phyloP scores from a whole-genome alignment of 2,329 filamentous ascomycete genomes.

The Aspergillus amoenus region DNA sequence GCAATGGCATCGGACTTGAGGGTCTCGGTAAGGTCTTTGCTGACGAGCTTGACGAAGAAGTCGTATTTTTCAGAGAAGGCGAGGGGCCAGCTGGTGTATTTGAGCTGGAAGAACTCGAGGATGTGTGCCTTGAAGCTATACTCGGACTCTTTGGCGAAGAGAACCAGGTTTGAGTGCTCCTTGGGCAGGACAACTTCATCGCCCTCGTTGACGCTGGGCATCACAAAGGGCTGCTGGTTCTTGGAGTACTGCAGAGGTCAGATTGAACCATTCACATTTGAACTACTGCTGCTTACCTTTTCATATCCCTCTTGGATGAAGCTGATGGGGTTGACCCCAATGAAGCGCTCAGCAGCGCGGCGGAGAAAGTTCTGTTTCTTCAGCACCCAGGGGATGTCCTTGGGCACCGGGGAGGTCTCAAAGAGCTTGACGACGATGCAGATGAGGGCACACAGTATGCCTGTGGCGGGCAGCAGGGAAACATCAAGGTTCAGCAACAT shows the following conservation, averaged over 20 bases:
- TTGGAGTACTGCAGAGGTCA: constrained; percentile 10
- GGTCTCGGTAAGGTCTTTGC: constrained; percentile 16
- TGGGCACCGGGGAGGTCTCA: constrained; percentile 13
- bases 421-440: constrained; percentile 16
- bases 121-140: constrained; percentile 17
- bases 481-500: constrained; percentile 9
- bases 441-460: constrained; percentile 3
- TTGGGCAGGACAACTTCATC: constrained; percentile 16
- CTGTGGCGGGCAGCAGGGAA: constrained; percentile 2
- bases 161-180: constrained; percentile 8
- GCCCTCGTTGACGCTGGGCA: constrained; percentile 17
- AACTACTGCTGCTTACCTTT: background rate
- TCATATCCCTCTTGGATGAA: constrained; percentile 17
- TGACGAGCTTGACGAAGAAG: constrained; percentile 16
- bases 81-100: constrained; percentile 17
- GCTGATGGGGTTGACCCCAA: constrained; percentile 13
- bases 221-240: constrained; percentile 14
- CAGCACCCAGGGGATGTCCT: constrained; percentile 13
- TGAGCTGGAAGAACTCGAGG: constrained; percentile 15
- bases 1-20: constrained; percentile 11
- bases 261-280: no score
- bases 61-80: constrained; percentile 15
- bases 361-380: constrained; percentile 9
- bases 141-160: constrained; percentile 14
- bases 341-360: constrained; percentile 15